A percentile compares a stretch with the other conserved stretches of the same genome.
Evolutionary conservation across 1,284 basidiomycete genomes (phyloP).

Genomic region (Abortiporus biennis): DNA sequence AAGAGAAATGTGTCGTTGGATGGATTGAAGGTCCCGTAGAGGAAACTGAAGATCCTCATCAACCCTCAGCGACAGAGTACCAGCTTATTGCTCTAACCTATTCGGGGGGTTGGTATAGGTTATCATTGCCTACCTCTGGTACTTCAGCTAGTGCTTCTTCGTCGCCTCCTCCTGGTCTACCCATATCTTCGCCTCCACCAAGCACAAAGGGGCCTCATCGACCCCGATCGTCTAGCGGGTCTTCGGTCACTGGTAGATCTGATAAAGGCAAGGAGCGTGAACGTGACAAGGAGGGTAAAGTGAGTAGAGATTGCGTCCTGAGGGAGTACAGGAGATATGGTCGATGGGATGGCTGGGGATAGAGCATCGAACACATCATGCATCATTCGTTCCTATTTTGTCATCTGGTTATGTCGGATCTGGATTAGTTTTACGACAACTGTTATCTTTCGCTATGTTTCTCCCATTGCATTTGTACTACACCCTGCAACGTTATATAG

Average conservation of each 20-base stretch:
- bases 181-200: conserved; percentile 34
- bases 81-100: conserved; percentile 85
- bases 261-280: conserved; percentile 64
- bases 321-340: conserved; percentile 77
- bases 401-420: conserved; percentile 5
- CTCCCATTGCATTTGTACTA: conserved; percentile 16
- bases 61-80: conserved; percentile 38
- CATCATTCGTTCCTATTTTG: neutral
- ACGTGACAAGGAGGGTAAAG: conserved; percentile 35
- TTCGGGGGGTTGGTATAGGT: conserved; percentile 89
- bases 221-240: conserved; percentile 45
- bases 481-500: conserved; percentile 4
- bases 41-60: conserved; percentile 26
- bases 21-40: conserved; percentile 66
- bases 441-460: conserved; percentile 8
- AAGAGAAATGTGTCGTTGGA: conserved; percentile 80
- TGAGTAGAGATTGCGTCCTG: conserved; percentile 56
- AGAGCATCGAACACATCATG: conserved; percentile 24
- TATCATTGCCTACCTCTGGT: conserved; percentile 57
- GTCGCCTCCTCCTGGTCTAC: conserved; percentile 8
- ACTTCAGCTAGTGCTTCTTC: conserved; percentile 22
- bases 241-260: conserved; percentile 39
- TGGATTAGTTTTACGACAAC: conserved; percentile 1
- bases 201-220: conserved; percentile 30
- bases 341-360: conserved; percentile 82